Evolutionary conservation across 2,329 filamentous ascomycete genomes (phyloP).

Genomic region (Hypoxylon sp.): DNA sequence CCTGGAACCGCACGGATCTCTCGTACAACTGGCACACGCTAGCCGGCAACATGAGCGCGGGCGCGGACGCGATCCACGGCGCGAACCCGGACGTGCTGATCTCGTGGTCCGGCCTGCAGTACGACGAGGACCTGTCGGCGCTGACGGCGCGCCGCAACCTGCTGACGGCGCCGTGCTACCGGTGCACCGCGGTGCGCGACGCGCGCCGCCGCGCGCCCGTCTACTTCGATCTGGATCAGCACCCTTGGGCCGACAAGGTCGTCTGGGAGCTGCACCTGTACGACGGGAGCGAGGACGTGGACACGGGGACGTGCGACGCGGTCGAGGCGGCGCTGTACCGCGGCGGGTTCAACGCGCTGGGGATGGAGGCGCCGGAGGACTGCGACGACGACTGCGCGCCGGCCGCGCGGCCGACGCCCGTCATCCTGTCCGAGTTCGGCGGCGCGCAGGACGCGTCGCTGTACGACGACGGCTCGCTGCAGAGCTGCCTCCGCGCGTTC

Average conservation of each 20-base stretch:
- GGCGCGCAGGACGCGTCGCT: conserved; percentile 53
- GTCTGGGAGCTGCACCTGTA: conserved; percentile 57
- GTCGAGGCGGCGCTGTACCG: conserved; percentile 59
- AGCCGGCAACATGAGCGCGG: conserved; percentile 54
- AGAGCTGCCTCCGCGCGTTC: conserved; percentile 55
- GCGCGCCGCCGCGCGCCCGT: conserved; percentile 52
- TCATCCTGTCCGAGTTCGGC: conserved; percentile 58
- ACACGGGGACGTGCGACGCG: conserved; percentile 56
- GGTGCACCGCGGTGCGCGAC: conserved; percentile 52
- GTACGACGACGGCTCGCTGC: conserved; percentile 55
- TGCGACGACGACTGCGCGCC: conserved; percentile 46
- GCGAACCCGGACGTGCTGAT: conserved; percentile 56
- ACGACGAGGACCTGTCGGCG: conserved; percentile 55
- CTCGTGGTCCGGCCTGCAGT: conserved; percentile 59
- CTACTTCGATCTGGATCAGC: conserved; percentile 54
- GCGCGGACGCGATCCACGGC: conserved; percentile 52
- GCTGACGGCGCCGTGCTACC: conserved; percentile 53
- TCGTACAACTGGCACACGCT: conserved; percentile 57
- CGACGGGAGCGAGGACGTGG: conserved; percentile 51
- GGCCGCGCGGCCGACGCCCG: conserved; percentile 53
- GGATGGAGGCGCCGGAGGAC: conserved; percentile 52
- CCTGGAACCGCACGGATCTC: conserved; percentile 46
- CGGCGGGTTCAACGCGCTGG: conserved; percentile 58
- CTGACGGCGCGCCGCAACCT: conserved; percentile 52
- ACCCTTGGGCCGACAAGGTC: conserved; percentile 58